Evolutionary conservation across 352 stramenopile genomes (phyloP), one percentile per base, ranked within the genome.

Genomic region (Globisporangium iwayamae): DNA sequence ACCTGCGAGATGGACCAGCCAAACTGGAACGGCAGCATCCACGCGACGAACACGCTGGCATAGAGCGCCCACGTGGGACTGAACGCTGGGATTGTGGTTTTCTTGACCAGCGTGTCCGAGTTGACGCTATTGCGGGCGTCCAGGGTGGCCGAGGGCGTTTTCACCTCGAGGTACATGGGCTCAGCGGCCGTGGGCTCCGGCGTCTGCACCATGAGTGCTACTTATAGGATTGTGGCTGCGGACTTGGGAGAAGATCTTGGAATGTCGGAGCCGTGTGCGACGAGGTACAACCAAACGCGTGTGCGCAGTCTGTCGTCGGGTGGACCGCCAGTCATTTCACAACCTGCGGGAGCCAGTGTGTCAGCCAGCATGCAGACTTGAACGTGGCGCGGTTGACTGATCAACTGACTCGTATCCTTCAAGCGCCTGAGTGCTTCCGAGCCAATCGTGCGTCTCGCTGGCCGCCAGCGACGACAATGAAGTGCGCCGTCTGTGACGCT

Each of bases 1-100:
- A 87, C 62, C 60, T 89, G 75, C 20, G 76, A 79, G 4, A 78
- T 71, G 28, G 71, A 76, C 80, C 80, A 89, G 59, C 80, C 80
- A 46, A 73, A 79, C 54, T 90, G 79, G 55, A 83, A 73, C 16
- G 74, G 63, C 22, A 82, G 68, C 18, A 85, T 66, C 25, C 82
- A 56, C 20, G 71, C 74, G 32, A 82, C 60, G 18, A 71, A 57
- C 4, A 79, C 43, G 56, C 74, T 78, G 10, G 67, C 34, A 60
- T 89, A 88, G 4, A 90, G 64, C 48, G 75, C 68, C 48, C 64
- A 71, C 5, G 60, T 75, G 2, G 75, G 76, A 51, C 22, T 66
- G 47, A 69, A 52, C 25, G n/a, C 46, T 16, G 46, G 46, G 20
- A 22, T 30, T n/a, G 45, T 1, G 18, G 18, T 3, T 30, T 51